Conservation (phyloP, 352 stramenopile species). For the Phytophthora pisi region DNA sequence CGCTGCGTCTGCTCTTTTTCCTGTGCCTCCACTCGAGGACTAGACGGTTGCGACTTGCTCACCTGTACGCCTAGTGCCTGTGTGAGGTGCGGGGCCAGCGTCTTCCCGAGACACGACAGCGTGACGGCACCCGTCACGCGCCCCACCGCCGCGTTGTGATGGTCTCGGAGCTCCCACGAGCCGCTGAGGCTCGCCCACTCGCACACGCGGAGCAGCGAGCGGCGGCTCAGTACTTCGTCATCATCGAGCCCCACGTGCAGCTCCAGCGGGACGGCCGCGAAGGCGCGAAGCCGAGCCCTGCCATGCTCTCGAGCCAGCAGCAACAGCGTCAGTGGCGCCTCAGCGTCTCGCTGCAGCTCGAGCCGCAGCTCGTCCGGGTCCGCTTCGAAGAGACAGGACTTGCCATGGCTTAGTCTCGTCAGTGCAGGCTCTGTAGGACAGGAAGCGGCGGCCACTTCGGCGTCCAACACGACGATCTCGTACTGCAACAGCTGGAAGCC, state of each 20-base stretch:
- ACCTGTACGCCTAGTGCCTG: constrained; percentile 42
- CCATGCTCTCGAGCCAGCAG: constrained; percentile 43
- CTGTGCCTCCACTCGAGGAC: constrained; percentile 2
- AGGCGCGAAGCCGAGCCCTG: constrained; percentile 40
- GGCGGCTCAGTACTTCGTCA: constrained; percentile 2
- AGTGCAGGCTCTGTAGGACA: not conserved
- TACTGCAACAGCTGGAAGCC: constrained; percentile 59
- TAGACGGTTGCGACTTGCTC: constrained; percentile 17
- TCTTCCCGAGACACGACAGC: constrained; percentile 53
- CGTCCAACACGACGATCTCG: constrained; percentile 59
- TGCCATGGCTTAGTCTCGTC: constrained; percentile 40
- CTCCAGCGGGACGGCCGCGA: constrained; percentile 37
- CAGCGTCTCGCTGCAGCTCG: constrained; percentile 35
- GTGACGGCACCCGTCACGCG: constrained; percentile 36
- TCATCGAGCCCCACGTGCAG: constrained; percentile 34
- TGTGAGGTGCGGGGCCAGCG: constrained; percentile 42
- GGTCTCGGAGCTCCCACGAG: constrained; percentile 44
- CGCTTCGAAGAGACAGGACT: constrained; percentile 60
- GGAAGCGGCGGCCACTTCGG: not conserved
- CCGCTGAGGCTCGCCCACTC: constrained; percentile 50
- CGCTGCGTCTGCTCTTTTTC: not conserved
- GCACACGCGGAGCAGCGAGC: constrained; percentile 34
- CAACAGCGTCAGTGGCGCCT: constrained; percentile 40
- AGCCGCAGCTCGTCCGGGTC: constrained; percentile 25
- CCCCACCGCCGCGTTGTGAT: constrained; percentile 28